phyloP scores from a whole-genome alignment of 176 grass and related monocot genomes.

The Oryza meridionalis region DNA sequence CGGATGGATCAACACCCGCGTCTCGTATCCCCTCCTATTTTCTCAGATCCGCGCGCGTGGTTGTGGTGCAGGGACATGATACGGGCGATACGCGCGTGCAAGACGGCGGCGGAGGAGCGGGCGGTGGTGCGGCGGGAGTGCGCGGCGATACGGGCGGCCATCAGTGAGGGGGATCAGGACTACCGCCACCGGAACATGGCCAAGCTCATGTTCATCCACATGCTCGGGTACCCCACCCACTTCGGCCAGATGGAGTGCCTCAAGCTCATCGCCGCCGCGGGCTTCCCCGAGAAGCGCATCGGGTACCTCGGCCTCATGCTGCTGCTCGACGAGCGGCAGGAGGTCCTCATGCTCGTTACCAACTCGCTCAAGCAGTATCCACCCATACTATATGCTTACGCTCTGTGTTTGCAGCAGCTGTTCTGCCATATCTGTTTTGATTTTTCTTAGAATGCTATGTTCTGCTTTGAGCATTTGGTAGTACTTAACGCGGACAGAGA shows the following conservation, averaged over 20 bases:
- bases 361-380: slow-evolving; percentile 99
- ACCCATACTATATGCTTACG: slow-evolving; percentile 22
- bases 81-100: slow-evolving; percentile 90
- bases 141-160: slow-evolving; percentile 94
- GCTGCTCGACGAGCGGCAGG: slow-evolving; percentile 98
- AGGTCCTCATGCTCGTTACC: slow-evolving; percentile 99
- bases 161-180: slow-evolving; percentile 90
- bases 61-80: slow-evolving; percentile 85
- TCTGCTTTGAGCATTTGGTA: slow-evolving; percentile 33
- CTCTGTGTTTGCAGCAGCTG: slow-evolving; percentile 9
- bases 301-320: slow-evolving; percentile 98
- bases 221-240: slow-evolving; percentile 99
- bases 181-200: slow-evolving; percentile 96
- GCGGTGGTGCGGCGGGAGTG: slow-evolving; percentile 98
- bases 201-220: slow-evolving; percentile 99
- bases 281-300: slow-evolving; percentile 96
- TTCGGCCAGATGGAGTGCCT: slow-evolving; percentile 99
- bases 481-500: slow-evolving; percentile 79
- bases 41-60: slow-evolving; percentile 33
- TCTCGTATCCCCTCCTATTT: background rate
- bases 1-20: background rate
- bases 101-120: slow-evolving; percentile 98
- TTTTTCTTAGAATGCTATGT: slow-evolving; percentile 1
- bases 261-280: slow-evolving; percentile 95
- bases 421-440: background rate